phyloP scores from a whole-genome alignment of 225 moss, liverwort and hornwort genomes.

The Ulota crispa region DNA sequence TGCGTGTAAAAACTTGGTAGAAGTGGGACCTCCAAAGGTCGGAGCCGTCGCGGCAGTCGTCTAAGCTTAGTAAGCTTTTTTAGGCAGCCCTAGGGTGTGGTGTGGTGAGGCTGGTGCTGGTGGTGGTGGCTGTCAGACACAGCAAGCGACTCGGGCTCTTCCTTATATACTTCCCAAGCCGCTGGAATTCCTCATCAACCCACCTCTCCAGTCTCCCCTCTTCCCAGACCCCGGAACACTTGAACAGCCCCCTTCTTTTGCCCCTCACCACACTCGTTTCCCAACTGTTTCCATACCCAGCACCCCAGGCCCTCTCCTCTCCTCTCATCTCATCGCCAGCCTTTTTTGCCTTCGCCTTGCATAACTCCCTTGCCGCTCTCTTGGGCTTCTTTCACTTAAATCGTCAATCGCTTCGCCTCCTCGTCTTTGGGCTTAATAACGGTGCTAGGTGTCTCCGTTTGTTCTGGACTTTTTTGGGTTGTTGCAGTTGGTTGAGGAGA shows the following conservation, averaged over 20 bases:
- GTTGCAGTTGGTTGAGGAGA: neutral
- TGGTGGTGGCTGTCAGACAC: slow-evolving; percentile 21
- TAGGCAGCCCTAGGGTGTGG: neutral
- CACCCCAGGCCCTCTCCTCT: no score
- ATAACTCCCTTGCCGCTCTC: no score
- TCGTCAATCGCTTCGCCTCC: neutral
- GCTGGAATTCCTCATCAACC: slow-evolving; percentile 25
- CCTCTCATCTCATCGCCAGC: no score
- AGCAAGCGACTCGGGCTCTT: slow-evolving; percentile 3
- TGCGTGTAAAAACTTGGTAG: neutral
- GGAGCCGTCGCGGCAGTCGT: neutral
- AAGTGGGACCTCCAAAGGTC: neutral
- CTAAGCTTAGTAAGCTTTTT: no score
- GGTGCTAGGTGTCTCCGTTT: neutral
- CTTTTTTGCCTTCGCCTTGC: no score
- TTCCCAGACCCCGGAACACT: slow-evolving; percentile 1
- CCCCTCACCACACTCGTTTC: neutral
- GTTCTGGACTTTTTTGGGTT: neutral
- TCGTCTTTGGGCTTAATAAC: neutral
- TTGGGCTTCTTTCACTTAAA: neutral
- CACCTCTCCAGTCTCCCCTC: neutral
- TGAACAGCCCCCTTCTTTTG: neutral
- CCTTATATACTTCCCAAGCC: slow-evolving; percentile 42
- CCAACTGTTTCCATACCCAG: slow-evolving; percentile 4
- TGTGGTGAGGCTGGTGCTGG: neutral